Evolutionary conservation across 306 rosid species (phyloP).

Genomic region (Gynostemma pentaphyllum): DNA sequence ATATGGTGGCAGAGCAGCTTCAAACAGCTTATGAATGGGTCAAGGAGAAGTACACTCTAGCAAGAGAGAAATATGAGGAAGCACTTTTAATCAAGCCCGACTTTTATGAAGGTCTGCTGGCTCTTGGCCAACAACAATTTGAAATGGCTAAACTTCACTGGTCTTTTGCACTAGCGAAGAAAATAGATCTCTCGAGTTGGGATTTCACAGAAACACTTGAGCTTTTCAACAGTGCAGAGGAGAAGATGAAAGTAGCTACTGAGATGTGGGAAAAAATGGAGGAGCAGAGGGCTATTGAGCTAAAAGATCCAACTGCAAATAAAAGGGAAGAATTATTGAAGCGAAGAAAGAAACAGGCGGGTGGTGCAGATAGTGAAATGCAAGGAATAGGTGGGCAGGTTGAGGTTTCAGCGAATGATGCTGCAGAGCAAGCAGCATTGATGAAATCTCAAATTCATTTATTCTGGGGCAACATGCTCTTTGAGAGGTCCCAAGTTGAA

Average conservation of each 20-base stretch:
- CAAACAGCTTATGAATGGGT: constrained; percentile 96
- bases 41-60: constrained; percentile 79
- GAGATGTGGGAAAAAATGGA: constrained; percentile 97
- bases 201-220: constrained; percentile 62
- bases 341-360: constrained; percentile 64
- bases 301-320: constrained; percentile 67
- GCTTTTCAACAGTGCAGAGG: constrained; percentile 74
- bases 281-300: constrained; percentile 77
- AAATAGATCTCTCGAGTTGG: constrained; percentile 65
- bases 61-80: constrained; percentile 80
- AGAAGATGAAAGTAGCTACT: constrained; percentile 90
- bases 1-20: constrained; percentile 58
- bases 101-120: constrained; percentile 87
- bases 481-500: constrained; percentile 93
- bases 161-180: constrained; percentile 91
- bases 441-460: constrained; percentile 98
- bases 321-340: constrained; percentile 71
- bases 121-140: constrained; percentile 90
- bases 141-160: constrained; percentile 98
- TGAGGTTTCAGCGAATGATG: constrained; percentile 66
- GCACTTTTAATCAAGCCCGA: constrained; percentile 84
- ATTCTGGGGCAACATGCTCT: constrained; percentile 97
- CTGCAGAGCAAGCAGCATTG: constrained; percentile 85
- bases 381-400: constrained; percentile 35
- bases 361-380: constrained; percentile 46